Evolutionary conservation across 495 filamentous ascomycete genomes (phyloP).

Genomic region (Entonaema liquescens): DNA sequence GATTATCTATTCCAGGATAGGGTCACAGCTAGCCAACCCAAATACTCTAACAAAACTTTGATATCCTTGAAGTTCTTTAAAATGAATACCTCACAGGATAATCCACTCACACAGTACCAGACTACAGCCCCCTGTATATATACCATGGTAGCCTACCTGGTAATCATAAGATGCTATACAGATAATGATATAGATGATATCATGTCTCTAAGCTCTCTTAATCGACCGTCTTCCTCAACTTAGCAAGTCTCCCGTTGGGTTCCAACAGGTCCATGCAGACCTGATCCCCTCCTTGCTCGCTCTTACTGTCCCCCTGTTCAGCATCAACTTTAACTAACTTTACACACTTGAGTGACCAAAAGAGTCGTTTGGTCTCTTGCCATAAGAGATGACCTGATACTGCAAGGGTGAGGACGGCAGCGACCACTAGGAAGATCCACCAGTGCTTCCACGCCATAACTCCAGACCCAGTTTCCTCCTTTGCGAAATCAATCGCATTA

Average conservation of each 20-base stretch:
- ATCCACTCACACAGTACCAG: no score
- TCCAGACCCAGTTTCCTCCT: neutral
- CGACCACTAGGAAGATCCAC: conserved; percentile 13
- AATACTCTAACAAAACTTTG: no score
- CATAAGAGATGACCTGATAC: neutral
- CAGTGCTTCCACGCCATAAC: conserved; percentile 18
- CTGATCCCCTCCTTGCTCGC: neutral
- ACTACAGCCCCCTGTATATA: no score
- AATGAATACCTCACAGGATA: no score
- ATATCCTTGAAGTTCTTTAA: no score
- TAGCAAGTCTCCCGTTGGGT: neutral
- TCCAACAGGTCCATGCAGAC: neutral
- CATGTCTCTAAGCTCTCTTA: no score
- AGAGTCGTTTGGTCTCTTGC: neutral
- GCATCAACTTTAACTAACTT: neutral
- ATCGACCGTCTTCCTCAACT: no score
- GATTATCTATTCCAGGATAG: no score
- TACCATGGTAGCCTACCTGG: no score
- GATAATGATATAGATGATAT: no score
- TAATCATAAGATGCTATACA: no score
- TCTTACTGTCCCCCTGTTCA: neutral
- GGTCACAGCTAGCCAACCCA: no score
- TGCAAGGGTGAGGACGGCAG: neutral
- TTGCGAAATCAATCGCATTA: conserved; percentile 14
- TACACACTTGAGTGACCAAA: neutral